Conservation (phyloP, 116 monocot species). For the Posidonia oceanica region DNA sequence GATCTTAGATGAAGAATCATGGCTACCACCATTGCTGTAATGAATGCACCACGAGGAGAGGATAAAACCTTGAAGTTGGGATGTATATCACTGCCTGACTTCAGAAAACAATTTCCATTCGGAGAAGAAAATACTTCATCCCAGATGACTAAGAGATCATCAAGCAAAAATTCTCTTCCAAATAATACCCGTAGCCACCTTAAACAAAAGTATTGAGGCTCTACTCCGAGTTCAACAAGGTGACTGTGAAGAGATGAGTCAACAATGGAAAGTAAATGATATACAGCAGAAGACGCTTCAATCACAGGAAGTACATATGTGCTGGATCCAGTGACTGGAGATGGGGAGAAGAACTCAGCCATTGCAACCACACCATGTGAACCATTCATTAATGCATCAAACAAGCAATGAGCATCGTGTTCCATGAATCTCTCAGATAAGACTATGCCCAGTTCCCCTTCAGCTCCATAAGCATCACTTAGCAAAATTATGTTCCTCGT, state of each 20-base stretch:
- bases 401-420: conserved; percentile 95
- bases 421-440: conserved; percentile 91
- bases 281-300: conserved; percentile 78
- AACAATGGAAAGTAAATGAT: conserved; percentile 60
- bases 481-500: conserved; percentile 58
- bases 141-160: conserved; percentile 74
- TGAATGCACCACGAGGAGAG: conserved; percentile 68
- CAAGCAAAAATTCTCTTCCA: conserved; percentile 76
- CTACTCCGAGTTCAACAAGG: conserved; percentile 69
- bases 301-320: conserved; percentile 58
- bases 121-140: conserved; percentile 59
- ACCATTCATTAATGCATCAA: conserved; percentile 77
- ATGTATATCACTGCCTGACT: conserved; percentile 18
- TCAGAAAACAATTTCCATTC: conserved; percentile 14
- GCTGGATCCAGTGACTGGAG: conserved; percentile 22
- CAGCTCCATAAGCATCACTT: conserved; percentile 87
- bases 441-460: conserved; percentile 82
- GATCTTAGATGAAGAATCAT: conserved; percentile 83
- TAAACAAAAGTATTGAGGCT: conserved; percentile 91
- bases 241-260: conserved; percentile 78
- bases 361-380: conserved; percentile 51
- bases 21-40: conserved; percentile 66
- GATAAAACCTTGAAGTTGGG: conserved; percentile 55
- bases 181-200: conserved; percentile 92
- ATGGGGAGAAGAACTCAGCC: conserved; percentile 62